Evolutionary conservation across 1,284 basidiomycete genomes (phyloP), one percentile per base, ranked within the genome.

Genomic region (Ceratobasidium papillatum): DNA sequence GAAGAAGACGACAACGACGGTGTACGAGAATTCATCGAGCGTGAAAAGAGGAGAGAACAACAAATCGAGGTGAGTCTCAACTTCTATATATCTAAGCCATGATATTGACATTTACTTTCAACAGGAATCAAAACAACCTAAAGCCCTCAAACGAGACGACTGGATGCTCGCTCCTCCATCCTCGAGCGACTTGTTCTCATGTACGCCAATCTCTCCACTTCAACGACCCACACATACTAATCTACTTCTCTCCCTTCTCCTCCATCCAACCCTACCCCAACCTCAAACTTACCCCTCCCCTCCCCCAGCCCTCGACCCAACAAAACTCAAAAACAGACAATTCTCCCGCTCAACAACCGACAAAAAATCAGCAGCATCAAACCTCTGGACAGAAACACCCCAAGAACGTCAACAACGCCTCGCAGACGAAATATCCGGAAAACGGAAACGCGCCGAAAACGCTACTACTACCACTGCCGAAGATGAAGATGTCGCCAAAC

Each of bases 121-220:
- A 36, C 75, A 91, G 89, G 91, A 93, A 84, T 89, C 88, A 17
- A 83, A 84, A 19, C 90, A 91, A 78, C 91, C 91, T 5, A 93
- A 94, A 81, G 87, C 87, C 54, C 84, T 88, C 36, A 85, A 94
- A 80, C 88, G 96, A 69, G 94, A 96, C 41, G 94, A 96, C 81
- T 98, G 95, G 95, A 98, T 98, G 96, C 86, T 97, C 47, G 91
- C 93, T 0, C 95, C 95, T 0, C 95, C 96, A 0, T 89, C 91
- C 12, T 87, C 89, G 0, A 90, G 92, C 1, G 91, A 92, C 76
- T 82, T 96, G 17, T 84, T 94, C 14, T 86, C 87, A 61, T 90
- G 93, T 94, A 78, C 78, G 92, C 87, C 30, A 43, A 27, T 38
- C 61, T 59, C 75, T 14, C 62, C 14, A 38, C 30, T 32, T 22